Percentiles rank a stretch among this genome's conserved stretches.
These are phyloP conservation scores for Neofusicoccum cordaticola DNA, from an alignment of 2,329 filamentous ascomycete species.

Conservation along the genomic window DNA sequence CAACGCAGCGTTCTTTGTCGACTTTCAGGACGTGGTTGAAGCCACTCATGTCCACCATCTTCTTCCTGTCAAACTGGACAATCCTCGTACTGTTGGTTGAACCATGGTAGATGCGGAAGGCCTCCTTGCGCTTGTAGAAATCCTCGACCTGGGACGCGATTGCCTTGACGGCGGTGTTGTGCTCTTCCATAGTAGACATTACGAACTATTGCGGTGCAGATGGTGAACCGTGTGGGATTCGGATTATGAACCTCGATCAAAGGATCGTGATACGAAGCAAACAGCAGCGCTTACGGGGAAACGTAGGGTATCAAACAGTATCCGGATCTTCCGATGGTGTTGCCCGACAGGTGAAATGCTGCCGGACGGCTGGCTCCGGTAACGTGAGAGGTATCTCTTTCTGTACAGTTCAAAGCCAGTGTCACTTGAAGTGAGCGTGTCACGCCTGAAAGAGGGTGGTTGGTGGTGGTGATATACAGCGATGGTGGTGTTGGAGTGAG, in stretches of 20 bases:
- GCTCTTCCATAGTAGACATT: constrained; percentile 26
- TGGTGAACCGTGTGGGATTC: too few relatives aligned
- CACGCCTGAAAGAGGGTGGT: neutral
- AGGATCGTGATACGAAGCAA: too few relatives aligned
- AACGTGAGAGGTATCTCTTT: neutral
- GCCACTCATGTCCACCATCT: constrained; percentile 48
- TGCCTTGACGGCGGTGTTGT: constrained; percentile 35
- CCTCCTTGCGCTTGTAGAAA: constrained; percentile 47
- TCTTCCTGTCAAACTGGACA: constrained; percentile 39
- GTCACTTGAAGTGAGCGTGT: neutral
- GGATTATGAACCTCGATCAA: too few relatives aligned
- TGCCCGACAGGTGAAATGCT: neutral
- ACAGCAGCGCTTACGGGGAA: neutral
- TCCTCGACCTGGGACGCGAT: constrained; percentile 41
- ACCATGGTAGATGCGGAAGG: constrained; percentile 58
- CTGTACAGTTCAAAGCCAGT: neutral
- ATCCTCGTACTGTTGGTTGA: constrained; percentile 54
- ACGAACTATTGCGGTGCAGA: neutral
- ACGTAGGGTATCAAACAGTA: neutral
- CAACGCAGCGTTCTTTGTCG: constrained; percentile 41
- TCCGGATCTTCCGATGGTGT: neutral
- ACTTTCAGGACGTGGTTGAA: constrained; percentile 49
- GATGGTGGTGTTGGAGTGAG: neutral
- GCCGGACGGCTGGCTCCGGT: neutral
- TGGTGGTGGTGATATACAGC: neutral